Base-by-base conservation (phyloP, 169 alveolate species). In the Plasmodium blacklocki region DNA sequence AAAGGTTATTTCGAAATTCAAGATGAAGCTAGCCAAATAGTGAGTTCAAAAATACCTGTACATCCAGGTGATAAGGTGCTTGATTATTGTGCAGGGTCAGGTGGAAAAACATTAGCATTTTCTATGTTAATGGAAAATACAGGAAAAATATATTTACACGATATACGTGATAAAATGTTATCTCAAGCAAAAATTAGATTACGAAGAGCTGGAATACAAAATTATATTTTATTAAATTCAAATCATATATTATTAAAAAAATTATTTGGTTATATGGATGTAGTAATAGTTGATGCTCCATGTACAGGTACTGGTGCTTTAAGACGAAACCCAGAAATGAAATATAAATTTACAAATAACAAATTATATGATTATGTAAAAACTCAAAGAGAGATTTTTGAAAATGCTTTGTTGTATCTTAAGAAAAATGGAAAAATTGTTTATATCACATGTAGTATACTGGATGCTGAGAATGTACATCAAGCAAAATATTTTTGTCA, bases 81-180 rank as follows among this genome's bases (percentile, higher is more conserved):
- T 66, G 99, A 98, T 92, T 97, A 91, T 94, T 97, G 99, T 88
- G 98, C 98, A 7, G 99, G 99, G 4, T 85, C 98, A 18, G 99
- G 99, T 4, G 99, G 99, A 12, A 98, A 98, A 86, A 60, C 98
- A 5, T 91, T 98, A 45, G 98, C 97, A 11, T 96, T 97, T 92
- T 98, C 98, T 12, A 97, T 95, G 21, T 74, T 73, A 56, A 94
- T 97, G 97, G 96, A 92, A 73, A 96, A 96, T 71, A 95, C 91
- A 83, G 99, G 99, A 1, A 87, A 96, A 66, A 87, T 98, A 19
- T 97, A 95, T 86, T 91, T 98, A 11, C 98, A 98, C 72, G 99
- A 98, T 73, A 91, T 96, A 66, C 73, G 74, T 39, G 87, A 87
- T 52, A 21, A 62, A 23, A 66, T 88, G 89, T 49, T 93, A 43